Percentiles rank a stretch among this genome's conserved stretches.
phyloP scores from a whole-genome alignment of 1,284 basidiomycete species.

The Psilocybe mexicana region DNA sequence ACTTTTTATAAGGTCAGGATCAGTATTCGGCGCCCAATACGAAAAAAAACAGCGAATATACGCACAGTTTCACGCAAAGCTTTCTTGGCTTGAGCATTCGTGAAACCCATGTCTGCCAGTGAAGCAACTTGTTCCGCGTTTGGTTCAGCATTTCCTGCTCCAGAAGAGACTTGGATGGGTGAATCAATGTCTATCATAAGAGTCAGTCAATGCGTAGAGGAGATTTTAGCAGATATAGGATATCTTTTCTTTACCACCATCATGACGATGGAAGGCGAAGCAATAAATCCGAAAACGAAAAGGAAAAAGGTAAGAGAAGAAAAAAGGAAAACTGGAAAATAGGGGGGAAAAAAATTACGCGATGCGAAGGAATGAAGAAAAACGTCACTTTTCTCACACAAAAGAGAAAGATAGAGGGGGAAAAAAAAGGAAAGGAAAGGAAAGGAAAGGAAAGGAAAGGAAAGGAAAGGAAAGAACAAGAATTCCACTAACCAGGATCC shows the following conservation, averaged over 20 bases:
- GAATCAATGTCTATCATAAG: constrained; percentile 60
- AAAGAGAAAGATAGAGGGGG: too few relatives aligned
- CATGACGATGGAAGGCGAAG: too few relatives aligned
- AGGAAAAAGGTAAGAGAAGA: too few relatives aligned
- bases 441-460: background rate
- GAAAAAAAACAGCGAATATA: constrained; percentile 9
- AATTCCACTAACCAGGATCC: constrained; percentile 67
- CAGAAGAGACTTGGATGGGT: constrained; percentile 55
- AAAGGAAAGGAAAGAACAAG: constrained; percentile 1
- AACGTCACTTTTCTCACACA: too few relatives aligned
- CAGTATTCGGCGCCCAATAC: background rate
- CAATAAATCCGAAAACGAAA: too few relatives aligned
- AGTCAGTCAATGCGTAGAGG: background rate
- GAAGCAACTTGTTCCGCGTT: constrained; percentile 68
- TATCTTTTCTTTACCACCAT: too few relatives aligned
- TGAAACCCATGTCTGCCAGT: constrained; percentile 95
- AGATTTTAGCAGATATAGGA: too few relatives aligned
- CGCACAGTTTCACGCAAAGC: constrained; percentile 86
- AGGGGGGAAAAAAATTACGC: too few relatives aligned
- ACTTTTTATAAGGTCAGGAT: constrained; percentile 39
- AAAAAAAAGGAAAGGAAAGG: background rate
- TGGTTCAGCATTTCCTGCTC: constrained; percentile 49
- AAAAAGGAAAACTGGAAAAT: too few relatives aligned
- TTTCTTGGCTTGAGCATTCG: constrained; percentile 80
- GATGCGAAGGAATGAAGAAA: too few relatives aligned